These are phyloP conservation scores for Monosporascus sp. DNA, from an alignment of 2,329 filamentous ascomycete species.

Conservation along the genomic window DNA sequence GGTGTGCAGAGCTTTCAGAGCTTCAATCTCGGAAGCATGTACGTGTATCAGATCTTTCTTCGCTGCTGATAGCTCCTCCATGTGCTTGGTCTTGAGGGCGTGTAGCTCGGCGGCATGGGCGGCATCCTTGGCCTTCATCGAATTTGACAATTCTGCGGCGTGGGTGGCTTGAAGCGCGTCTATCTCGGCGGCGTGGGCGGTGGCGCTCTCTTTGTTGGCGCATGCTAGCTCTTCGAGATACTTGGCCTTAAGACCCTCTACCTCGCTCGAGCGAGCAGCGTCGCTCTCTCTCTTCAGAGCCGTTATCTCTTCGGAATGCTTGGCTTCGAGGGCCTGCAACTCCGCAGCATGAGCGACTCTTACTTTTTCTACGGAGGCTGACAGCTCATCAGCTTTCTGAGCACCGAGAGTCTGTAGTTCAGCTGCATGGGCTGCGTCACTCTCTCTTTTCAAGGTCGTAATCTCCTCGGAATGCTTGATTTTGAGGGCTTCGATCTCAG, in stretches of 20 bases:
- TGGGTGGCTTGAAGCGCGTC: constrained; percentile 18
- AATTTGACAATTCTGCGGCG: constrained; percentile 16
- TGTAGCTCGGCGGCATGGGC: constrained; percentile 21
- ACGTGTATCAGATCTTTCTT: constrained; percentile 12
- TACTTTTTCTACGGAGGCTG: constrained; percentile 11
- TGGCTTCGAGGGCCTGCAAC: constrained; percentile 3
- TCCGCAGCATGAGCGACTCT: constrained; percentile 13
- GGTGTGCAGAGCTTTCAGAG: constrained; percentile 13
- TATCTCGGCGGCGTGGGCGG: constrained; percentile 8
- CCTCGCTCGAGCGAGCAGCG: constrained; percentile 5
- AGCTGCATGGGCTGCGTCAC: constrained; percentile 7
- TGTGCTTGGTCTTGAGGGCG: constrained; percentile 16
- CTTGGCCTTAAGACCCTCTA: constrained; percentile 16
- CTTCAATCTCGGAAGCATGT: constrained; percentile 17
- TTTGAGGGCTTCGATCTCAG: constrained; percentile 7
- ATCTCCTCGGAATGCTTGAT: constrained; percentile 10
- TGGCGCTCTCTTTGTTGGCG: constrained; percentile 10
- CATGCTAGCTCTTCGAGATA: constrained; percentile 20
- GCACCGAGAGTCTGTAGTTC: constrained; percentile 13
- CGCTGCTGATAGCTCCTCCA: constrained; percentile 15
- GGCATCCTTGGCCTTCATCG: constrained; percentile 15
- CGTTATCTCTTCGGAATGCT: constrained; percentile 6
- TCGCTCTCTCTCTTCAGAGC: constrained; percentile 3
- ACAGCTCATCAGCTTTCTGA: constrained; percentile 11
- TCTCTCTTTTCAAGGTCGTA: constrained; percentile 2